Conservation (phyloP, 352 stramenopile genomes). For the Phytophthora tubulina region DNA sequence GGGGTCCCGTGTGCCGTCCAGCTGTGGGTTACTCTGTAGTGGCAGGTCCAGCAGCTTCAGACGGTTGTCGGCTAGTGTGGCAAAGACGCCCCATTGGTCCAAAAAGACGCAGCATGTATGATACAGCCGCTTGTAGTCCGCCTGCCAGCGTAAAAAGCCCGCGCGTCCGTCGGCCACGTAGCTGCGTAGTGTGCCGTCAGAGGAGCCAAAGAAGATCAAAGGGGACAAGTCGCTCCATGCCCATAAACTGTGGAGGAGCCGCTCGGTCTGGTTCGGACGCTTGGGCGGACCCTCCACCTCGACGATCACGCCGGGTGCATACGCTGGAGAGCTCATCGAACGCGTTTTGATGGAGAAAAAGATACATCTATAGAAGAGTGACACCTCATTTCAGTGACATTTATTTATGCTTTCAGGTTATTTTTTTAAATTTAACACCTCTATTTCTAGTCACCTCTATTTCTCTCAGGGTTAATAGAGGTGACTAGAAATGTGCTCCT, state of each 20-base stretch:
- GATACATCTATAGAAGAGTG: background rate
- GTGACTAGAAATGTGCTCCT: no score
- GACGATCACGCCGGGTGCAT: conserved; percentile 53
- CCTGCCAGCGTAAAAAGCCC: conserved; percentile 55
- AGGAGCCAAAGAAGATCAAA: conserved; percentile 66
- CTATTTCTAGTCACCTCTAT: no score
- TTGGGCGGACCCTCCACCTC: conserved; percentile 68
- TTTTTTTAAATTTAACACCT: background rate
- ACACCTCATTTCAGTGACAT: background rate
- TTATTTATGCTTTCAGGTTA: no score
- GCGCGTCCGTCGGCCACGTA: conserved; percentile 50
- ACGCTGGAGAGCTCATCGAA: conserved; percentile 36
- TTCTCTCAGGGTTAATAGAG: no score
- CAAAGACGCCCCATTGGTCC: conserved; percentile 75
- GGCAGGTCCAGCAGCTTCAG: conserved; percentile 72
- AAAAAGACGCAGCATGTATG: conserved; percentile 63
- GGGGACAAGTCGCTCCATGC: conserved; percentile 51
- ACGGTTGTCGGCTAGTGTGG: conserved; percentile 67
- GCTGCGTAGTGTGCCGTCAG: conserved; percentile 67
- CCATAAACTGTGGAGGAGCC: conserved; percentile 53
- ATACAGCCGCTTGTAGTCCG: conserved; percentile 71
- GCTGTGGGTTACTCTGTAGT: conserved; percentile 55
- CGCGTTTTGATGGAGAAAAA: conserved; percentile 13
- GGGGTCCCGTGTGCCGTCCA: conserved; percentile 41
- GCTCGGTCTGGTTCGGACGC: conserved; percentile 61